Evolutionary conservation across 2,329 filamentous ascomycete genomes (phyloP).

Genomic region (Penicillium corylophilum): DNA sequence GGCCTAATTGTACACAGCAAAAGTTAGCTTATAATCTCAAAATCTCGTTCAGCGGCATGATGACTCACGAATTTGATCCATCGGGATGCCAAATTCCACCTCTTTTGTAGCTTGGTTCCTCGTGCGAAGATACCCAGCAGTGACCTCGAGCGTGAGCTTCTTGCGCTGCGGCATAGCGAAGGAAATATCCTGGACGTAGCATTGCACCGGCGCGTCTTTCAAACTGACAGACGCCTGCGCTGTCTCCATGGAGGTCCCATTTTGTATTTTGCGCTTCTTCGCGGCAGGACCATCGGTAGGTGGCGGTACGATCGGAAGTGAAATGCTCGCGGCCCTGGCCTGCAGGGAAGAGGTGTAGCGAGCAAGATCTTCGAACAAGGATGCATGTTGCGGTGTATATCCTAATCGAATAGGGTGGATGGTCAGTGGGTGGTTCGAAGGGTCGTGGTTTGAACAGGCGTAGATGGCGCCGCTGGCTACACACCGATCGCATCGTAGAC

Average conservation of each 20-base stretch:
- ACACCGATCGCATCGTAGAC: constrained; percentile 46
- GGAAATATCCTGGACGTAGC: constrained; percentile 56
- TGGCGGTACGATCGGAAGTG: constrained; percentile 27
- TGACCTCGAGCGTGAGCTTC: constrained; percentile 62
- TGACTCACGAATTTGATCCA: constrained; percentile 50
- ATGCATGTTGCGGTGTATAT: constrained; percentile 37
- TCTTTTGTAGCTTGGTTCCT: constrained; percentile 51
- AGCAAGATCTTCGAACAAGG: constrained; percentile 52
- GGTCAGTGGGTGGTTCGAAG: constrained; percentile 13
- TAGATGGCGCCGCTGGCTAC: constrained; percentile 20
- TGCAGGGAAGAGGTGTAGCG: constrained; percentile 43
- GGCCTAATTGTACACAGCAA: constrained; percentile 37
- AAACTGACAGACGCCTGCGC: constrained; percentile 32
- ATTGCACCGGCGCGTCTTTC: constrained; percentile 38
- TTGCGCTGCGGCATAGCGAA: constrained; percentile 64
- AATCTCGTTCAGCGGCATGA: neutral
- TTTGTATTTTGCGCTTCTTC: constrained; percentile 53
- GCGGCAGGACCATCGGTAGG: constrained; percentile 35
- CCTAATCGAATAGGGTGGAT: constrained; percentile 24
- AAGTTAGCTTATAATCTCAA: constrained; percentile 6
- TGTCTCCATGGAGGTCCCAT: constrained; percentile 31
- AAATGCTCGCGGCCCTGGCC: constrained; percentile 30
- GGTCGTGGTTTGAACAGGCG: constrained; percentile 1
- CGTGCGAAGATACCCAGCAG: constrained; percentile 48
- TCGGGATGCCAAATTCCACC: constrained; percentile 54